Evolutionary conservation across 169 alveolate species (phyloP), one percentile per base, ranked within the genome.

Genomic region (Plasmodium ovale): DNA sequence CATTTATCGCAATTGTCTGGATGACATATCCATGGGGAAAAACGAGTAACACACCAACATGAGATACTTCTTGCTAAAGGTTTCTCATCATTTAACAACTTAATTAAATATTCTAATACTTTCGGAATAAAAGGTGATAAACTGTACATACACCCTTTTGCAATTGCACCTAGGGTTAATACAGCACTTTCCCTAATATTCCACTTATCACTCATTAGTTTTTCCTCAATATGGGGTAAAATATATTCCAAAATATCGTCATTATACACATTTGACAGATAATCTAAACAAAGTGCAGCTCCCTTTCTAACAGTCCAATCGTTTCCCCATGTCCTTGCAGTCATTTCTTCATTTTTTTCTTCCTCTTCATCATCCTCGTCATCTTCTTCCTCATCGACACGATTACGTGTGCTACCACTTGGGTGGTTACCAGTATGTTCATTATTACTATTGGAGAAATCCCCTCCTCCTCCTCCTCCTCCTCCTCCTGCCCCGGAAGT

Each of bases 221-320:
- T 93, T 72, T 93, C 92, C 64, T 94, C 96, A 12, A 96, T 94
- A 88, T 93, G 72, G n/a, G 96, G 95, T 68, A 93, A 72, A 29
- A 95, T 74, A 16, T 87, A 93, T 39, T 92, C 94, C 67, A 92
- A 87, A 37, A 93, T 88, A 12, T 92, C 97, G 16, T 92, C 96
- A 16, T 95, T 93, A 62, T 64, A 95, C 27, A 90, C 91, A 54
- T 91, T 88, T 1, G 97, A 92, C 27, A 95, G 53, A 37, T 94
- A 91, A 59, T 95, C 97, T 68, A 94, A 56, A 21, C 96, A 95
- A 31, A 94, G 69, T 6, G 97, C 97, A 21, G 96, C 91, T 10
- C 96, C 98, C 92, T 97, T 97, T 49, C 98, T 82, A 9, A 94
- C 97, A 37, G 98, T 96, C 98, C 98, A 97, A 74, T 95, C 95